A percentile compares a stretch with the other conserved stretches of the same genome.
Evolutionary conservation across 768 basidiomycete genomes (phyloP).

Genomic region (Suillus plorans): DNA sequence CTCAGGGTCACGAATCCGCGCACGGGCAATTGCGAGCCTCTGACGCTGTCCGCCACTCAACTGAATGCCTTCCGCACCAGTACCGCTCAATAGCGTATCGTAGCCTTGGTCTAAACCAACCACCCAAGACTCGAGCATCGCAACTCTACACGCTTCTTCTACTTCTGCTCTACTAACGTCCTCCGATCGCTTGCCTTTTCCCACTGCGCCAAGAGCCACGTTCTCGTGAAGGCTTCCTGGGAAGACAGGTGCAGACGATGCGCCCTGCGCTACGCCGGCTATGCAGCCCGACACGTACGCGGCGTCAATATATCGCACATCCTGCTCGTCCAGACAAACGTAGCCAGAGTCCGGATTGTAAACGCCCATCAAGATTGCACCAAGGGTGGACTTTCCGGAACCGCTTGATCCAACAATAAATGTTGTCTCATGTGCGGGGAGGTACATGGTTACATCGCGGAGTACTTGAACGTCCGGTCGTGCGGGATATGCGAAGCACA

Average conservation of each 20-base stretch:
- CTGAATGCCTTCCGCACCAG: slow-evolving; percentile 65
- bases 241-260: slow-evolving; percentile 59
- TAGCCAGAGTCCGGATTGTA: slow-evolving; percentile 67
- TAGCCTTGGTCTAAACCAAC: slow-evolving; percentile 84
- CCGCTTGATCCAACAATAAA: slow-evolving; percentile 82
- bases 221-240: slow-evolving; percentile 84
- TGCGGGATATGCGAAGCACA: slow-evolving; percentile 74
- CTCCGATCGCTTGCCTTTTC: slow-evolving; percentile 40
- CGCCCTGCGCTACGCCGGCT: slow-evolving; percentile 76
- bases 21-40: slow-evolving; percentile 85
- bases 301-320: slow-evolving; percentile 71
- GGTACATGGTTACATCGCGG: slow-evolving; percentile 57
- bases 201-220: slow-evolving; percentile 73
- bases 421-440: slow-evolving; percentile 71
- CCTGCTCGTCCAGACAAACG: slow-evolving; percentile 80
- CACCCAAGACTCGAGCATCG: slow-evolving; percentile 87
- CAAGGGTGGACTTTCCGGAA: slow-evolving; percentile 74
- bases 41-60: slow-evolving; percentile 94
- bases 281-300: slow-evolving; percentile 68
- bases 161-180: slow-evolving; percentile 69
- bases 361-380: slow-evolving; percentile 65
- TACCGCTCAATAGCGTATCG: slow-evolving; percentile 61
- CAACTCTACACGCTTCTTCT: slow-evolving; percentile 76
- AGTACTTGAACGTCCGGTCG: slow-evolving; percentile 63
- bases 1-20: slow-evolving; percentile 79